Evolutionary conservation across 2,329 filamentous ascomycete species (phyloP).

Genomic region (Apiospora phragmitis): DNA sequence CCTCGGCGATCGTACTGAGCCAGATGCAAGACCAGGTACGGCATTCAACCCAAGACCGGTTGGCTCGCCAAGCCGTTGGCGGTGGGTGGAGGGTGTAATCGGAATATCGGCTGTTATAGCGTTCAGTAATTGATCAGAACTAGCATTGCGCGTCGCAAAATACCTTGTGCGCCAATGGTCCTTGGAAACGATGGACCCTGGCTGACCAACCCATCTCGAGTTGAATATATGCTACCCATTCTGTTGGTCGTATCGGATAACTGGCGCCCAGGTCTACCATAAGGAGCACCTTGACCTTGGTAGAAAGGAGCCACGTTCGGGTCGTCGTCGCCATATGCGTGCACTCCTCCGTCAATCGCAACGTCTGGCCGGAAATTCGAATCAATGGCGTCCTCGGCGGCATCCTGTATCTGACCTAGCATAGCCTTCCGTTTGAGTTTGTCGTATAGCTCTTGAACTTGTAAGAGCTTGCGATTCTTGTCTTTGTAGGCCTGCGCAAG

Average conservation of each 20-base stretch:
- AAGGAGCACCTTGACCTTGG: conserved; percentile 17
- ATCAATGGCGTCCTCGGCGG: conserved; percentile 52
- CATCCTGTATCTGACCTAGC: conserved; percentile 54
- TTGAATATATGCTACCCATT: conserved; percentile 13
- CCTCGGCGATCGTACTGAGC: conserved; percentile 26
- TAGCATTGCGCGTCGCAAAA: not conserved
- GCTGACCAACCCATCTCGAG: conserved; percentile 7
- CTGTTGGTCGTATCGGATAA: conserved; percentile 17
- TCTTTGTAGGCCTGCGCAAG: conserved; percentile 66
- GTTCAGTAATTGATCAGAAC: not conserved
- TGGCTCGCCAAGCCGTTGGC: conserved; percentile 29
- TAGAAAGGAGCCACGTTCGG: not conserved
- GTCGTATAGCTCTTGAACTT: conserved; percentile 67
- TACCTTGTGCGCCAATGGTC: conserved; percentile 23
- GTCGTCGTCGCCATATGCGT: not conserved
- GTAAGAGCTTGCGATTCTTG: conserved; percentile 68
- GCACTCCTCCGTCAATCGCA: not conserved
- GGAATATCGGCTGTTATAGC: conserved; percentile 28
- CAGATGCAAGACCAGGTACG: conserved; percentile 33
- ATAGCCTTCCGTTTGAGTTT: conserved; percentile 58
- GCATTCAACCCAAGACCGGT: conserved; percentile 28
- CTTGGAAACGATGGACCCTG: conserved; percentile 17
- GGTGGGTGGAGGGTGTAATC: conserved; percentile 35
- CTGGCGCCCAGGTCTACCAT: conserved; percentile 15
- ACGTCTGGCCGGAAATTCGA: conserved; percentile 33